A percentile compares a stretch with the other conserved stretches of the same genome.
Conservation (phyloP, 2,329 filamentous ascomycete species). For the Fusarium anthophilum region DNA sequence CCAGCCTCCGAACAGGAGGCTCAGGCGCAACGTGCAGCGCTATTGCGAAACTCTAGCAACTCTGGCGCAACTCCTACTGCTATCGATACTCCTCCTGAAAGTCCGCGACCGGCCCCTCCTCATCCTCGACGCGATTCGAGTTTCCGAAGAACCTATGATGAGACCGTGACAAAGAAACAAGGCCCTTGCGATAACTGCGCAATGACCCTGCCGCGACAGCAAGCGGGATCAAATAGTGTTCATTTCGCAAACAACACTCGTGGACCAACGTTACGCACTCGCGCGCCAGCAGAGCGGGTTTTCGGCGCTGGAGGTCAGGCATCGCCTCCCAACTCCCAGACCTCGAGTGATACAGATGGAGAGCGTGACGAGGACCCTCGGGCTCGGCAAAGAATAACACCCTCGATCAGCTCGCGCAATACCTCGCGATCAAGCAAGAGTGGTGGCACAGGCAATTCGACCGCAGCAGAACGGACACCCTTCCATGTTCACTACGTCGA, state of each 20-base stretch:
- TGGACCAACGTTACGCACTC: constrained; percentile 68
- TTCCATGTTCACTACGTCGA: constrained; percentile 72
- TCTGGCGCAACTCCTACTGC: constrained; percentile 51
- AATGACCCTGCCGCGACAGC: constrained; percentile 65
- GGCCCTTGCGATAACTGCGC: constrained; percentile 75
- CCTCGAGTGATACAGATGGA: constrained; percentile 61
- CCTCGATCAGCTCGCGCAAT: constrained; percentile 55
- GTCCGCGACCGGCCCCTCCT: constrained; percentile 56
- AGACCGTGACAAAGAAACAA: constrained; percentile 70
- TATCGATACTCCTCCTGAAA: constrained; percentile 67
- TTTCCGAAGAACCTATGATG: constrained; percentile 71
- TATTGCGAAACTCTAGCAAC: constrained; percentile 53
- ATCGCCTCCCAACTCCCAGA: constrained; percentile 63
- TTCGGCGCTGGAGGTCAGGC: constrained; percentile 58
- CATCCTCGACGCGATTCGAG: constrained; percentile 63
- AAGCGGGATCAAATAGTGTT: constrained; percentile 38
- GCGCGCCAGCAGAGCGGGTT: constrained; percentile 68
- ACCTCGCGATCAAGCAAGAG: constrained; percentile 64
- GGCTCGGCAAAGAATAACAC: constrained; percentile 53
- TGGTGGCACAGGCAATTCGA: constrained; percentile 57
- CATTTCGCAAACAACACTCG: constrained; percentile 51
- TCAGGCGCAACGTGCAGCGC: constrained; percentile 53
- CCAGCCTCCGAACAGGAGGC: constrained; percentile 57
- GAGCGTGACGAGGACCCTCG: constrained; percentile 57
- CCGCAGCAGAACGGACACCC: constrained; percentile 54